Evolutionary conservation across 495 filamentous ascomycete genomes (phyloP), one percentile per base, ranked within the genome.

Genomic region (Xylaria curta): DNA sequence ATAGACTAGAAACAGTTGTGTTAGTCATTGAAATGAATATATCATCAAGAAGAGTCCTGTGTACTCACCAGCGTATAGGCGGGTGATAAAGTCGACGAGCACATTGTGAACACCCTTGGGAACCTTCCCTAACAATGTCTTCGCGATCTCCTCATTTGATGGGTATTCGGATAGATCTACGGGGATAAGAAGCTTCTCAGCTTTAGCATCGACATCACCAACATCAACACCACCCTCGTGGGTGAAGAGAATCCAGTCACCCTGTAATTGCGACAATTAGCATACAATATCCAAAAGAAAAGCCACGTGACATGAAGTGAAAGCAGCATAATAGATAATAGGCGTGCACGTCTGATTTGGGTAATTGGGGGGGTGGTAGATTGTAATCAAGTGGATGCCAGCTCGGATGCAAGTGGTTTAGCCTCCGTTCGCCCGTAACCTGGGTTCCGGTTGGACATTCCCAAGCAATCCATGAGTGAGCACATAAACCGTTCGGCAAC

Each of bases 211-310:
- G 71, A 99, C 96, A 92, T 99, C 96, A 82, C 96, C 96, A 79
- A 99, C 96, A 82, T 99, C 96, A 74, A 99, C 95, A 91, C 96
- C 96, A 87, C 96, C 96, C 85, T 99, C 97, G 84, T 98, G 93
- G 73, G 94, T 97, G 88, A 99, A 99, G 78, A 98, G 93, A 83
- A 99, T 98, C 93, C 94, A 97, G 84, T 99, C 96, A 79, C 97
- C 96, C 96, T 99, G 80, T 76, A 49, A 73, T 44, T 31, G n/a
- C 69, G 61, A 71, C 24, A 19, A 77, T 84, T 74, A 83, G 81
- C 73, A 76, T 42, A 65, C 9, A 46, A 46, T 69, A 74, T 73
- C 53, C 28, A 13, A 44, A 40, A 19, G 38, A 13, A 5, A 70
- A 51, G 49, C 64, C 75, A 76, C 59, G 71, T 75, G 70, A 67